phyloP scores from a whole-genome alignment of 192 early-diverging fungal genomes.

The Gaertneriomyces semiglobifer region DNA sequence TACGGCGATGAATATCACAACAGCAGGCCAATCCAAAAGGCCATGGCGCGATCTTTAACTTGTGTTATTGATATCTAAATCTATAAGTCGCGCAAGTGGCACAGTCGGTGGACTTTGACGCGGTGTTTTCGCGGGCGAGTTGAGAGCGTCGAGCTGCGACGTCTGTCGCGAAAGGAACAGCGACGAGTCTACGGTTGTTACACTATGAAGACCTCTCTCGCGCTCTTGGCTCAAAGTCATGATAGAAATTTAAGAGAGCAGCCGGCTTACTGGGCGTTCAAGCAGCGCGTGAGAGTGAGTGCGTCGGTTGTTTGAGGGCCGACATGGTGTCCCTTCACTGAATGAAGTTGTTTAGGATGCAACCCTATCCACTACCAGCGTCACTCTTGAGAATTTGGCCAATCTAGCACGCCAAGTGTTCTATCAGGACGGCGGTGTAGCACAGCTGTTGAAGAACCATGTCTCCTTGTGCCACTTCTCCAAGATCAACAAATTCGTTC shows the following conservation, averaged over 20 bases:
- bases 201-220: not conserved
- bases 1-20: too few relatives aligned
- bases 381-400: not conserved
- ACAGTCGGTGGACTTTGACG: too few relatives aligned
- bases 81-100: too few relatives aligned
- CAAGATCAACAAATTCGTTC: not conserved
- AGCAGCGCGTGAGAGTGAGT: conserved; percentile 17
- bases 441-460: conserved; percentile 30
- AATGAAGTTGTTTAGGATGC: conserved; percentile 13
- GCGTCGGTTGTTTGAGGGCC: not conserved
- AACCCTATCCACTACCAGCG: not conserved
- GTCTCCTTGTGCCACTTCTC: conserved; percentile 1
- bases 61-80: too few relatives aligned
- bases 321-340: not conserved
- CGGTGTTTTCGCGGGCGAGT: too few relatives aligned
- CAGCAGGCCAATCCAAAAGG: too few relatives aligned
- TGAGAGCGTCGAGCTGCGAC: too few relatives aligned
- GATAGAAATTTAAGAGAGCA: conserved; percentile 2
- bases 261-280: conserved; percentile 31
- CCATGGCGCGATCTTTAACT: too few relatives aligned
- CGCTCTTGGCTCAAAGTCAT: not conserved
- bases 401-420: conserved; percentile 10
- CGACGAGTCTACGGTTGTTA: too few relatives aligned
- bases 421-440: conserved; percentile 20
- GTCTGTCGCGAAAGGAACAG: too few relatives aligned